A percentile compares a stretch with the other conserved stretches of the same genome.
These are phyloP conservation scores for Pichia kudriavzevii DNA, from an alignment of 1,139 yeast species.

Conservation along the genomic window DNA sequence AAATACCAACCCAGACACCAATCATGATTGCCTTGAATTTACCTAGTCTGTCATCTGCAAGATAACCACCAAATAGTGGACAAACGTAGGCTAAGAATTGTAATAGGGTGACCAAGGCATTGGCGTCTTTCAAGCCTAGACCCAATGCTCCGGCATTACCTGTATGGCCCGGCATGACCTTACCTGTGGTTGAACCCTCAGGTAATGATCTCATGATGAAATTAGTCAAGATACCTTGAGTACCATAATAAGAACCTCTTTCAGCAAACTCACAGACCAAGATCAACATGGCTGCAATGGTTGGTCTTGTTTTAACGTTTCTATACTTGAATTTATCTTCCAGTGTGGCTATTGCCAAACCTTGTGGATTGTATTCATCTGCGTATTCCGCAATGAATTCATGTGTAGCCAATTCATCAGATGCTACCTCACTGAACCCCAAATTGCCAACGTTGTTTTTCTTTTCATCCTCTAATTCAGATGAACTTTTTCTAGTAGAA, in stretches of 20 bases:
- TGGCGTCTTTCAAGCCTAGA: conserved; percentile 33
- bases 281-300: conserved; percentile 29
- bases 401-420: conserved; percentile 12
- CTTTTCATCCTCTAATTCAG: no score
- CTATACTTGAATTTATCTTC: conserved; percentile 42
- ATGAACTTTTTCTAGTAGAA: no score
- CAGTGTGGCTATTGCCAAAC: conserved; percentile 29
- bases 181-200: conserved; percentile 35
- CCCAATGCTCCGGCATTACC: conserved; percentile 33
- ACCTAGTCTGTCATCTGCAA: conserved; percentile 38
- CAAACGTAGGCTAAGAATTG: conserved; percentile 38
- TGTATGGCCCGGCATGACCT: conserved; percentile 16
- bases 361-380: conserved; percentile 25
- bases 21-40: conserved; percentile 37
- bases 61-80: conserved; percentile 38
- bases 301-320: conserved; percentile 33
- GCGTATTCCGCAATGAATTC: conserved; percentile 21
- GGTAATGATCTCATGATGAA: conserved; percentile 45
- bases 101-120: conserved; percentile 34
- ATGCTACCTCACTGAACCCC: no score
- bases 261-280: conserved; percentile 40
- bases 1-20: conserved; percentile 34
- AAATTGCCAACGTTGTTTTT: no score
- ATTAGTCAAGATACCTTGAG: conserved; percentile 32
- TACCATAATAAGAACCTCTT: conserved; percentile 40